Conservation (phyloP, 1,139 yeast species). For the Citeromyces hawaiiensis region DNA sequence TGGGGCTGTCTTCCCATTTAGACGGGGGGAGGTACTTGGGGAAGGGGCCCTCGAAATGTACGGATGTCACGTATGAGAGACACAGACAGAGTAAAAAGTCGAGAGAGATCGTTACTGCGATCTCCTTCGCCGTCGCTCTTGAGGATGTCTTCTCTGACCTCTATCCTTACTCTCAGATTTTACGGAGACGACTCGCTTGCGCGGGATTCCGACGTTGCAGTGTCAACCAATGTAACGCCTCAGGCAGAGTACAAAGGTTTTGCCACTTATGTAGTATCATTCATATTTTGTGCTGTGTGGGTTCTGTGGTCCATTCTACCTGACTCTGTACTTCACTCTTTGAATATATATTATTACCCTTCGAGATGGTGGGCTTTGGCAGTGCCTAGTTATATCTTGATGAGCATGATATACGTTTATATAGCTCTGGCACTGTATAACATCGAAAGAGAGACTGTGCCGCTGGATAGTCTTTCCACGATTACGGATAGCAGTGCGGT, state of each 20-base stretch:
- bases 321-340: conserved; percentile 25
- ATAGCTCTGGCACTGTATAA: conserved; percentile 60
- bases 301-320: conserved; percentile 64
- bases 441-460: conserved; percentile 54
- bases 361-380: conserved; percentile 83
- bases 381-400: conserved; percentile 54
- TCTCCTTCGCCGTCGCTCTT: not conserved
- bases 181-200: conserved; percentile 38
- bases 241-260: conserved; percentile 76
- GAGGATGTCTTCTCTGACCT: not conserved
- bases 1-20: no score
- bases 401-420: conserved; percentile 61
- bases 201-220: conserved; percentile 63
- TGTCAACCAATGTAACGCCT: conserved; percentile 45
- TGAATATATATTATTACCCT: conserved; percentile 65
- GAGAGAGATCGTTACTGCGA: not conserved
- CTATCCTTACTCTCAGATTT: not conserved
- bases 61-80: no score
- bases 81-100: not conserved
- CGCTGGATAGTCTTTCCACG: conserved; percentile 43
- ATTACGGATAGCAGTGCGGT: conserved; percentile 59
- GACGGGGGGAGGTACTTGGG: no score
- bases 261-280: conserved; percentile 55
- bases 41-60: no score
- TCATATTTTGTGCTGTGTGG: conserved; percentile 37